Conservation (phyloP, 2,329 filamentous ascomycete genomes). For the Fusarium staphyleae region DNA sequence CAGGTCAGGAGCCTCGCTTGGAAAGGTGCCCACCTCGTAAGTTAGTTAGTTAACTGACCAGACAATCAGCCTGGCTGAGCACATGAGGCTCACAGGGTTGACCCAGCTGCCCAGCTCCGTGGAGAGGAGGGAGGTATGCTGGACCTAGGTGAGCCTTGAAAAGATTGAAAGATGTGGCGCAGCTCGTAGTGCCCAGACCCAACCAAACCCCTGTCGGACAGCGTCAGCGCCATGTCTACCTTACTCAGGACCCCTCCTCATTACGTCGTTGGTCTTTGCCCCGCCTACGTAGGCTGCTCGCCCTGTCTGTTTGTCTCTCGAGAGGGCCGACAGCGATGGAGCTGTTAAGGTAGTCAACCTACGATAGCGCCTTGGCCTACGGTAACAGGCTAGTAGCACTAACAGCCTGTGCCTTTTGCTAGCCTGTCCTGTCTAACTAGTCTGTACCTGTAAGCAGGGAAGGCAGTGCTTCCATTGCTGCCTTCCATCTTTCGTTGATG, state of each 20-base stretch:
- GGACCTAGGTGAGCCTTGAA: no score
- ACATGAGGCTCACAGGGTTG: slow-evolving; percentile 4
- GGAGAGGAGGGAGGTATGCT: slow-evolving; percentile 6
- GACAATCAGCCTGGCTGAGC: not conserved
- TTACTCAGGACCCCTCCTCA: slow-evolving; percentile 32
- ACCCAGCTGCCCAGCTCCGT: slow-evolving; percentile 5
- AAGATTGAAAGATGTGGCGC: slow-evolving; percentile 1
- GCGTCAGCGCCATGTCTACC: slow-evolving; percentile 35
- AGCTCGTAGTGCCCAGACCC: slow-evolving; percentile 9
- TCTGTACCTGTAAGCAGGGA: slow-evolving; percentile 14
- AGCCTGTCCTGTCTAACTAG: not conserved
- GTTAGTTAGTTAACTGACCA: no score
- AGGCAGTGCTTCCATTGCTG: slow-evolving; percentile 27
- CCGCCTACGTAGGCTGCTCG: not conserved
- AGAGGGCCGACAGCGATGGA: not conserved
- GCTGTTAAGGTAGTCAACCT: no score
- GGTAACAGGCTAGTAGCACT: not conserved
- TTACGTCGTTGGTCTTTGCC: slow-evolving; percentile 37
- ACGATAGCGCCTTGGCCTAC: no score
- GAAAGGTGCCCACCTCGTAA: slow-evolving; percentile 6
- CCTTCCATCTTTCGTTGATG: slow-evolving; percentile 32
- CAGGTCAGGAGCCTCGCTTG: slow-evolving; percentile 9
- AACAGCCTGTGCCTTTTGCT: slow-evolving; percentile 2
- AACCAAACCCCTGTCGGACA: slow-evolving; percentile 31
- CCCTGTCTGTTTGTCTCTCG: no score